Evolutionary conservation across 768 basidiomycete species (phyloP), one percentile per base, ranked within the genome.

Genomic region (Macrocybe gigantea): DNA sequence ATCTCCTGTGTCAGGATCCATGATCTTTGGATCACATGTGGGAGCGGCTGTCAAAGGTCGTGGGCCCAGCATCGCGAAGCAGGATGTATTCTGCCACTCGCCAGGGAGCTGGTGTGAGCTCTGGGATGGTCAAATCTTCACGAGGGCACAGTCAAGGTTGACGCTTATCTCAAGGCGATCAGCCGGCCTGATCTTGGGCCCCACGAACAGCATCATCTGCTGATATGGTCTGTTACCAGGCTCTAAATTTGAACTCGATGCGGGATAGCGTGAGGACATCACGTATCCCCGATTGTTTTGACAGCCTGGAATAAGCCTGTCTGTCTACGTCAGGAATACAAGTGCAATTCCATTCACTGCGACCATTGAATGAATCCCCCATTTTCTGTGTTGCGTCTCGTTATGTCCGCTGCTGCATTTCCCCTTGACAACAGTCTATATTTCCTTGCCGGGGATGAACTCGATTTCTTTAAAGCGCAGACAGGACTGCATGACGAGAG

Each of bases 11-110:
- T 66, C 71, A 1, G 77, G 76, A 2, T 74, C 75, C 1, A 52
- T 74, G 15, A 70, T 77, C 35, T 72, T 76, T 48, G 77, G 78
- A 9, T 48, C 53, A 22, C 75, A 77, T 48, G 54, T 49, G 30
- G 71, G 60, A 3, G 51, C 50, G 11, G 54, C 58, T 8, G 60
- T 67, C 48, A 69, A 65, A 46, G 72, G 71, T 1, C 45, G 33
- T 6, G 51, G 39, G 2, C 35, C 43, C 6, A 33, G 13, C 5
- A 39, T 33, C 6, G 50, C 30, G 9, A 48, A 53, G 9, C 22
- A 33, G 5, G 31, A 41, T 0, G 59, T 71, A 50, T 69, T 67
- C 46, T 67, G 65, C 43, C 69, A 72, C 48, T 67, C 64, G 14
- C 64, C 56, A 3, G 60, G 65, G 34, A 70, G 60, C 51, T 72